A percentile compares a stretch with the other conserved stretches of the same genome.
phyloP scores from a whole-genome alignment of 2,329 filamentous ascomycete genomes.

The Triangularia verruculosa region DNA sequence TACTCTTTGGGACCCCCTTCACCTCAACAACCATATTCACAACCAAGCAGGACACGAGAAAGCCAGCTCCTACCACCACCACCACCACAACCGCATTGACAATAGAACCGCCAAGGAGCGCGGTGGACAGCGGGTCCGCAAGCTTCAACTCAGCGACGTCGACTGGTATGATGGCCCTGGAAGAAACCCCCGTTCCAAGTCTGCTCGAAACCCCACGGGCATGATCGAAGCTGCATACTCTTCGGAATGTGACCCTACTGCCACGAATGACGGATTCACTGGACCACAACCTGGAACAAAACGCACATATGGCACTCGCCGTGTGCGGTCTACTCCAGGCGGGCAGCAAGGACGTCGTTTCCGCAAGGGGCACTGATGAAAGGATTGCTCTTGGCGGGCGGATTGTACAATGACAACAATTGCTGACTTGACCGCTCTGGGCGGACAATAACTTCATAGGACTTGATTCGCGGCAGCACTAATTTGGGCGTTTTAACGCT shows the following conservation, averaged over 20 bases:
- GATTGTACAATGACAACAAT: not conserved
- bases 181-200: not conserved
- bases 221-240: not conserved
- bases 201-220: not conserved
- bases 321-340: not conserved
- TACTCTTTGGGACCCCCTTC: slow-evolving; percentile 39
- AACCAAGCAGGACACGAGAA: slow-evolving; percentile 49
- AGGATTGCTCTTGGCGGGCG: not conserved
- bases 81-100: slow-evolving; percentile 56
- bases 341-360: not conserved
- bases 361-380: not conserved
- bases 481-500: not conserved
- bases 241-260: not conserved
- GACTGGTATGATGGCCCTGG: slow-evolving; percentile 70
- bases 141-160: slow-evolving; percentile 92
- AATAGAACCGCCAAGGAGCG: slow-evolving; percentile 57
- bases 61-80: slow-evolving; percentile 46
- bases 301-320: not conserved
- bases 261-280: not conserved
- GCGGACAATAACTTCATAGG: not conserved
- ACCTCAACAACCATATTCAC: slow-evolving; percentile 51
- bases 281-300: not conserved
- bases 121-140: slow-evolving; percentile 77
- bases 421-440: not conserved
- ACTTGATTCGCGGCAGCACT: not conserved